A percentile compares a stretch with the other conserved stretches of the same genome.
Evolutionary conservation across 805 yeast genomes (phyloP).

Genomic region (Blastobotrys terrestris): DNA sequence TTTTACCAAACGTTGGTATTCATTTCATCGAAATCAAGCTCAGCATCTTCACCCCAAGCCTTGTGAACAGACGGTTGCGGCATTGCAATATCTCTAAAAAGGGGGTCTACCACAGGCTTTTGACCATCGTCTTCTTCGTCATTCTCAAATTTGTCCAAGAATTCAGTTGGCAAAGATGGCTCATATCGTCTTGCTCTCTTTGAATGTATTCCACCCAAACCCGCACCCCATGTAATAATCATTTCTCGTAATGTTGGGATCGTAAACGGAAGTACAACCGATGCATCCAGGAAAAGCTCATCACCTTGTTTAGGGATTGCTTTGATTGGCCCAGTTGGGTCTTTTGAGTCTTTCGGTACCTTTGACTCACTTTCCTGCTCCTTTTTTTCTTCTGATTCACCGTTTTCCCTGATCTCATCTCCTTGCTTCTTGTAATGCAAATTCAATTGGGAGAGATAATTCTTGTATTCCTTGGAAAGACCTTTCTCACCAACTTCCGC

Average conservation of each 20-base stretch:
- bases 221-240: slow-evolving; percentile 70
- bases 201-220: slow-evolving; percentile 54
- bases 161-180: slow-evolving; percentile 65
- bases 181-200: slow-evolving; percentile 52
- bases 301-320: slow-evolving; percentile 2
- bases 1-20: slow-evolving; percentile 6
- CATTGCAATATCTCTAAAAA: slow-evolving; percentile 16
- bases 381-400: slow-evolving; percentile 8
- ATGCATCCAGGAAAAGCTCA: slow-evolving; percentile 30
- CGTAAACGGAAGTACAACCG: slow-evolving; percentile 41
- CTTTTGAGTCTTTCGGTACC: not conserved
- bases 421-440: slow-evolving; percentile 24
- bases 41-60: slow-evolving; percentile 23
- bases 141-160: slow-evolving; percentile 68
- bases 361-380: slow-evolving; percentile 8
- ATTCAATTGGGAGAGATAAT: slow-evolving; percentile 36
- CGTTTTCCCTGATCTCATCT: not conserved
- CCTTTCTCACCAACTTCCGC: slow-evolving; percentile 78
- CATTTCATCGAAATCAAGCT: slow-evolving; percentile 11
- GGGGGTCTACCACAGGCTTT: slow-evolving; percentile 1
- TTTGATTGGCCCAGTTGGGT: slow-evolving; percentile 1
- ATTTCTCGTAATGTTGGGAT: slow-evolving; percentile 73
- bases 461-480: slow-evolving; percentile 47
- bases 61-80: slow-evolving; percentile 24
- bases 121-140: slow-evolving; percentile 8